Base-by-base conservation (phyloP, 441 rosid genomes). In the Theobroma grandiflorum region DNA sequence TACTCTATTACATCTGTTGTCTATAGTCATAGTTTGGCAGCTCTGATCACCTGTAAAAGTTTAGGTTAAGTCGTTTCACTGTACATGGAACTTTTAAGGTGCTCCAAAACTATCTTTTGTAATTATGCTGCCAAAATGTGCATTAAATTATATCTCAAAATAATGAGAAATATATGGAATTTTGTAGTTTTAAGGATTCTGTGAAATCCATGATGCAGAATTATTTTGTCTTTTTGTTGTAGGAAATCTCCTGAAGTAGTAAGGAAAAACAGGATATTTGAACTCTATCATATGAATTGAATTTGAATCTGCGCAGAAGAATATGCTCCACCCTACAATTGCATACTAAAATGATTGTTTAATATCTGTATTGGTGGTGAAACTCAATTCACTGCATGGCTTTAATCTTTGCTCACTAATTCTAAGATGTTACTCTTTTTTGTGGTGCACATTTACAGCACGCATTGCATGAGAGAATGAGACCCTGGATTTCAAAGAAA, bases 401-500 rank as follows among this genome's bases (percentile, higher is more conserved):
- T 76, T 62, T 8, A 33, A 20, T 53, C 53, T 49, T 26, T 12
- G 18, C 15, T 49, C 3, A 3, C 20, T 31, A 53, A 49, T 71
- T 31, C 78, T 81, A 43, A 80, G 38, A 8, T 61, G 68, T 22
- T 75, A 66, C 65, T 50, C 47, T 77, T 33, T 18, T 81, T 84
- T 0, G 40, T 80, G 37, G 6, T 84, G 55, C 18, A 64, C 65
- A 72, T 76, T 80, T 35, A 59, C 87, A 97, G 98, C 98, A 97
- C 63, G 89, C 87, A 79, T 86, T 95, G 83, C 99, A 97, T 47
- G 98, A 95, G 86, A 93, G 96, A 86, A 92, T 95, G 99, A 94
- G 97, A 85, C 99, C 98, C 0, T 97, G 99, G 99, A 97, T 97
- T 82, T 97, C 99, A 67, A 95, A 93, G 93, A 95, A 97, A 85